Conservation (phyloP, 2,329 filamentous ascomycete species). For the Penicillium olsonii region DNA sequence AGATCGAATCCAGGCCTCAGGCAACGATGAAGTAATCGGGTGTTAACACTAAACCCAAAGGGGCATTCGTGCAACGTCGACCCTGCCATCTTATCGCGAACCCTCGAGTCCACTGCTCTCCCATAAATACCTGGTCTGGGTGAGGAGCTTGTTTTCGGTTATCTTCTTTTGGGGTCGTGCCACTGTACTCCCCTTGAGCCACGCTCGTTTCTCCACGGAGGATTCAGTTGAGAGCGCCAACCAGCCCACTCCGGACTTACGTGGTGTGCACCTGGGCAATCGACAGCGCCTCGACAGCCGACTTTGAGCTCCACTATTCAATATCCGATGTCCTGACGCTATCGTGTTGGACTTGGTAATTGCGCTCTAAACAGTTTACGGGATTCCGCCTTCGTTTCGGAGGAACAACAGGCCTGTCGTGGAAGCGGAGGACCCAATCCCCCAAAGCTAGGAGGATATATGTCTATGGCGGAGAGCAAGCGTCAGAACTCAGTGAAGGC, state of each 20-base stretch:
- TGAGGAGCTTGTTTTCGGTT: conserved; percentile 10
- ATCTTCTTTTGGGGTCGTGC: conserved; percentile 8
- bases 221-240: conserved; percentile 3
- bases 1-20: conserved; percentile 4
- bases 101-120: conserved; percentile 5
- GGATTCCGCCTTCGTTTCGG: background rate
- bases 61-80: conserved; percentile 18
- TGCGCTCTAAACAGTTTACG: background rate
- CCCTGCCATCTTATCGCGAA: conserved; percentile 15
- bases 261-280: conserved; percentile 2
- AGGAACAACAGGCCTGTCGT: background rate
- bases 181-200: conserved; percentile 1
- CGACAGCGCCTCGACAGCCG: conserved; percentile 4
- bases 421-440: conserved; percentile 1
- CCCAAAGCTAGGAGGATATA: conserved; percentile 6
- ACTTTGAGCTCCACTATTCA: background rate
- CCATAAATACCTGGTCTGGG: conserved; percentile 10
- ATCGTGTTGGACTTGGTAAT: conserved; percentile 6
- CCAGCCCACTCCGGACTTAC: conserved; percentile 7
- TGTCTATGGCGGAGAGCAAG: conserved; percentile 59
- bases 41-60: conserved; percentile 19
- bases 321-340: conserved; percentile 13
- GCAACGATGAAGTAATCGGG: conserved; percentile 13
- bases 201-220: conserved; percentile 10
- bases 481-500: conserved; percentile 57